Conservation (phyloP, 1,284 basidiomycete species). For the Boletus smithii region DNA sequence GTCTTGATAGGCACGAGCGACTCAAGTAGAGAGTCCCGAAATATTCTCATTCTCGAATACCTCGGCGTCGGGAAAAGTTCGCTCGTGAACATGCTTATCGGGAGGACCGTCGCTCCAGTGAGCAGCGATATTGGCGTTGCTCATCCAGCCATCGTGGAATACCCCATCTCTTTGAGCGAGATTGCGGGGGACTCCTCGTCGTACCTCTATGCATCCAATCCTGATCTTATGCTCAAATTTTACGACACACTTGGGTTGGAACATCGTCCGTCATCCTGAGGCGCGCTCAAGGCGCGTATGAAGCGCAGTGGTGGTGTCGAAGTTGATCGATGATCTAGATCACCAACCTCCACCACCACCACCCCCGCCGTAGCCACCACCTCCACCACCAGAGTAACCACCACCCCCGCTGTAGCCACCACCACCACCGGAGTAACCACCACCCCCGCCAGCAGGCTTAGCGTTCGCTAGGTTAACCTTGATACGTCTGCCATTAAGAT, state of each 20-base stretch:
- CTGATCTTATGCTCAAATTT: conserved; percentile 11
- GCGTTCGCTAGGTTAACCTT: conserved; percentile 94
- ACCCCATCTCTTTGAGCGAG: conserved; percentile 11
- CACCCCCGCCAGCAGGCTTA: conserved; percentile 42
- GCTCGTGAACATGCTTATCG: conserved; percentile 28
- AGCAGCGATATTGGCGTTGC: conserved; percentile 21
- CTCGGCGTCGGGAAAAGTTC: conserved; percentile 31
- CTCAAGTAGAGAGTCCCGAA: conserved; percentile 16
- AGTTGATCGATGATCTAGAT: conserved; percentile 6
- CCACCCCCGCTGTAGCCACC: conserved; percentile 7
- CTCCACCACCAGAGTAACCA: conserved; percentile 9
- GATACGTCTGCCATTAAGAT: conserved; percentile 90
- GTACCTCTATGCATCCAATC: no score
- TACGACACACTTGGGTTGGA: conserved; percentile 28
- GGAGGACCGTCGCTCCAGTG: conserved; percentile 21
- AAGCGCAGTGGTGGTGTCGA: conserved; percentile 14
- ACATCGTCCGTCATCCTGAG: conserved; percentile 17
- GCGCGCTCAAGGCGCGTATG: conserved; percentile 14
- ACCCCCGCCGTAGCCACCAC: conserved; percentile 3
- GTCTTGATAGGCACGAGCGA: neutral
- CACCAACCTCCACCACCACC: conserved; percentile 17
- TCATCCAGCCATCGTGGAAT: conserved; percentile 19
- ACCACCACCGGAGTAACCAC: conserved; percentile 12
- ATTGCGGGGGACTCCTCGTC: conserved; percentile 1
- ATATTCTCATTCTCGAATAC: conserved; percentile 27